Base-by-base conservation (phyloP, 148 eudicot genomes). In the Polygonum maritimum region DNA sequence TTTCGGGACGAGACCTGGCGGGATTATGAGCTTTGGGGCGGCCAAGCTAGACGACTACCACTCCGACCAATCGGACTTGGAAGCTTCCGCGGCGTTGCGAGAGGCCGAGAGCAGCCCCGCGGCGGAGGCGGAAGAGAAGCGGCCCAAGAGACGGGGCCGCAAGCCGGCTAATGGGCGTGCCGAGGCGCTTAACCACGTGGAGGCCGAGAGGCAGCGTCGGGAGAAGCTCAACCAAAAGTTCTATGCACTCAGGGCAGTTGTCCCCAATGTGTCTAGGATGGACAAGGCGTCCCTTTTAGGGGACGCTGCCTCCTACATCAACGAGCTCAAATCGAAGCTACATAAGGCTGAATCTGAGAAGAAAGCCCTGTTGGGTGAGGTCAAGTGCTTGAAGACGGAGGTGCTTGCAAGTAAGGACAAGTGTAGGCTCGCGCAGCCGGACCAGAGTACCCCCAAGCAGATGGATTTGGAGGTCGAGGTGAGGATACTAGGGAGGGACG, bases 181-280 rank as follows among this genome's bases (percentile, higher is more conserved):
- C 2, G 72, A 75, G 2, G 82, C 74, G 5, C 14, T 81, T 35
- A 84, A 86, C 78, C 95, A 88, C 73, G 97, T 94, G 76, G 95
- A 91, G 75, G 97, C 97, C 3, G 98, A 94, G 87, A 78, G 97
- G 73, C 92, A 91, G 77, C 80, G 98, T 65, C 81, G 98, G 62
- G 97, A 94, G 81, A 94, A 87, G 88, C 92, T 94, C 74, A 91
- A 94, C 80, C 86, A 83, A 51, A 82, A 93, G 15, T 94, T 94
- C 83, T 94, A 91, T 76, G 94, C 90, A 1, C 90, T 94, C 10
- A 87, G 98, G 0, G 81, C 98, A 0, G 98, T 86, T 40, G 95
- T 94, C 51, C 98, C 98, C 2, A 87, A 81, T 8, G 97, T 94
- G 33, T 87, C 94, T 0, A 87, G 85, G 74, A 91, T 94, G 98